Conservation (phyloP, 345 rosid species). For the Atalantia buxifolia region DNA sequence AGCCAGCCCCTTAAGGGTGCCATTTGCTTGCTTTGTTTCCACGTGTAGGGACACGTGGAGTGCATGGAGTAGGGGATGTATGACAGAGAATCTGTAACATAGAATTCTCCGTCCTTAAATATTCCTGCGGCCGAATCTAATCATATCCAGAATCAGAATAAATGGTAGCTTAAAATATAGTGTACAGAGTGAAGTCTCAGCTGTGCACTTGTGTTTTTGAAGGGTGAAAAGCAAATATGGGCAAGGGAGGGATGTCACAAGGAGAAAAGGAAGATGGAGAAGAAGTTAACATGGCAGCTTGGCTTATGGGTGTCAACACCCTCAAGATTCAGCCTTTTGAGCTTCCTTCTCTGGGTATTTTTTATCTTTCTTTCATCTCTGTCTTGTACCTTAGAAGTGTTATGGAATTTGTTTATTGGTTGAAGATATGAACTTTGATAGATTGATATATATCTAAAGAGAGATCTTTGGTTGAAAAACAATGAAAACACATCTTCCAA, state of each 20-base stretch:
- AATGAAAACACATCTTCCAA: too few species aligned
- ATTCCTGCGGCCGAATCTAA: too few species aligned
- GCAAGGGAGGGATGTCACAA: slow-evolving; percentile 63
- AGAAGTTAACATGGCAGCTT: slow-evolving; percentile 86
- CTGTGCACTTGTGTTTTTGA: background rate
- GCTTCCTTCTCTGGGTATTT: slow-evolving; percentile 70
- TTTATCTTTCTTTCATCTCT: background rate
- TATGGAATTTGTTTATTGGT: background rate
- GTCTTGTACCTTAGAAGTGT: background rate
- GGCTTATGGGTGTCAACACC: slow-evolving; percentile 70
- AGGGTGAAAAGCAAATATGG: slow-evolving; percentile 27
- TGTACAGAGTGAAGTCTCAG: background rate
- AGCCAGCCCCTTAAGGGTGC: too few species aligned
- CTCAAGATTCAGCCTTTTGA: slow-evolving; percentile 80
- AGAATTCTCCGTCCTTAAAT: too few species aligned
- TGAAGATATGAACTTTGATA: background rate
- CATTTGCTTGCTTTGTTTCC: too few species aligned
- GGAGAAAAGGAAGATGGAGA: slow-evolving; percentile 43
- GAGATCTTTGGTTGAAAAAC: too few species aligned
- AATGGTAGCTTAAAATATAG: background rate
- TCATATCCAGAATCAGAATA: too few species aligned
- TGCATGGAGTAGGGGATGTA: too few species aligned
- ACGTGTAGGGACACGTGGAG: too few species aligned
- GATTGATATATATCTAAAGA: background rate
- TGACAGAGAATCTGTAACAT: too few species aligned